These are phyloP conservation scores for Boeremia lycopersici DNA, from an alignment of 2,329 filamentous ascomycete species.

Conservation along the genomic window DNA sequence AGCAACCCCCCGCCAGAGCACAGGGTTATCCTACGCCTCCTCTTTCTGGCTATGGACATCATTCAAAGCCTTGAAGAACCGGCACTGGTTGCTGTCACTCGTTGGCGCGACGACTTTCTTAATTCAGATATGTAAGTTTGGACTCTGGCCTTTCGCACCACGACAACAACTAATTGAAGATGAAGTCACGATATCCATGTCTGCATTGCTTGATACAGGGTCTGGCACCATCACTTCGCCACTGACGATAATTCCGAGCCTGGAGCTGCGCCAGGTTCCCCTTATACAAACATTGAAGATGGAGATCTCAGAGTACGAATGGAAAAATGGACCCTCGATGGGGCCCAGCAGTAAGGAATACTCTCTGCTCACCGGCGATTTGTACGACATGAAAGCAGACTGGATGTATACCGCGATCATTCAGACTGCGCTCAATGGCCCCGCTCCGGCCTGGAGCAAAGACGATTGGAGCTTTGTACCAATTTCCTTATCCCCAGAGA, in stretches of 20 bases:
- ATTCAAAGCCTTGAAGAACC: conserved; percentile 15
- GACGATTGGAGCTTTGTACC: conserved; percentile 35
- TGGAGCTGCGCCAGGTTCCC: conserved; percentile 17
- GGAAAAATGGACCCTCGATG: neutral
- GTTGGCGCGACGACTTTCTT: conserved; percentile 20
- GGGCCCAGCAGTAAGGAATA: neutral
- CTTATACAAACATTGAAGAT: neutral
- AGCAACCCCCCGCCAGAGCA: conserved; percentile 1
- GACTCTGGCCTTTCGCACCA: neutral
- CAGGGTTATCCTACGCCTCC: conserved; percentile 20
- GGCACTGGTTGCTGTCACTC: conserved; percentile 21
- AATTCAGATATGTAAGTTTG: conserved; percentile 17
- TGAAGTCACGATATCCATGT: conserved; percentile 18
- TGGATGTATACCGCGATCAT: conserved; percentile 30
- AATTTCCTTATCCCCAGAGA: neutral
- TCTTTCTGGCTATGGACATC: conserved; percentile 20
- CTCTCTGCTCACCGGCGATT: neutral
- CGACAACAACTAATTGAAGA: neutral
- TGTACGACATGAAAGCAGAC: conserved; percentile 23
- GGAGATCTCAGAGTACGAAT: neutral
- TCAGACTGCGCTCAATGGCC: conserved; percentile 23
- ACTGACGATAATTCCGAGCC: conserved; percentile 1
- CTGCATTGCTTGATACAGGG: conserved; percentile 16
- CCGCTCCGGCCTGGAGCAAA: conserved; percentile 26
- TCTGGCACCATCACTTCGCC: conserved; percentile 1